A percentile compares a stretch with the other conserved stretches of the same genome.
Evolutionary conservation across 1,139 yeast species (phyloP).

Genomic region (Yamadazyma sp.): DNA sequence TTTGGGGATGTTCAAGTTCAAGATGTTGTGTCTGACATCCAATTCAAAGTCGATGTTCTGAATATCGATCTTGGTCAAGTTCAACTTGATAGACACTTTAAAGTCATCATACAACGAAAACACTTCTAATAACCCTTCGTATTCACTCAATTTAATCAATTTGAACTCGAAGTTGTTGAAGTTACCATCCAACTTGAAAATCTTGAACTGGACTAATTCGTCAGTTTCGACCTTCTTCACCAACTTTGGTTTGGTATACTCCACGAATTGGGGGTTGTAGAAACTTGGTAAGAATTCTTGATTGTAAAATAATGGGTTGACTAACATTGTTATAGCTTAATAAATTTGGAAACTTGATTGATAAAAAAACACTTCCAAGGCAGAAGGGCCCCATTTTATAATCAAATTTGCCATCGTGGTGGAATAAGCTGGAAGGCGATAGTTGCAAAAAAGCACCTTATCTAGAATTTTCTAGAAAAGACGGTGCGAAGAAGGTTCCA

Average conservation of each 20-base stretch:
- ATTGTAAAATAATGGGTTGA: constrained; percentile 18
- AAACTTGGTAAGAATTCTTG: constrained; percentile 10
- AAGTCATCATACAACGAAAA: constrained; percentile 35
- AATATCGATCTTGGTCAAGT: constrained; percentile 33
- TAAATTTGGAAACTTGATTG: background rate
- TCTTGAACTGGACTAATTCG: constrained; percentile 38
- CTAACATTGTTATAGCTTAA: constrained; percentile 14
- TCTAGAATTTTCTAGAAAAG: constrained; percentile 1
- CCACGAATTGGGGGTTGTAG: constrained; percentile 9
- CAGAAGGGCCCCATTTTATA: constrained; percentile 5
- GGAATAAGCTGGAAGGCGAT: constrained; percentile 4
- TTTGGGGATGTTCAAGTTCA: constrained; percentile 45
- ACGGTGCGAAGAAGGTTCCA: constrained; percentile 8
- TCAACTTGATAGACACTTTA: constrained; percentile 33
- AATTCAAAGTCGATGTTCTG: constrained; percentile 38
- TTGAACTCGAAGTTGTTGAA: constrained; percentile 41
- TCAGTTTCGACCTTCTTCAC: constrained; percentile 39
- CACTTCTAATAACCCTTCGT: constrained; percentile 28
- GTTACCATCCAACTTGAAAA: constrained; percentile 35
- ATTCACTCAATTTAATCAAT: constrained; percentile 24
- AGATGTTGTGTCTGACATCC: constrained; percentile 26
- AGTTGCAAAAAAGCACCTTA: constrained; percentile 6
- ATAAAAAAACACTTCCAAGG: background rate
- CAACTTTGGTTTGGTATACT: constrained; percentile 28
- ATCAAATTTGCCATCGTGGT: constrained; percentile 6